These are phyloP conservation scores for Chalciporus chontae DNA, from an alignment of 768 basidiomycete species.

Conservation along the genomic window DNA sequence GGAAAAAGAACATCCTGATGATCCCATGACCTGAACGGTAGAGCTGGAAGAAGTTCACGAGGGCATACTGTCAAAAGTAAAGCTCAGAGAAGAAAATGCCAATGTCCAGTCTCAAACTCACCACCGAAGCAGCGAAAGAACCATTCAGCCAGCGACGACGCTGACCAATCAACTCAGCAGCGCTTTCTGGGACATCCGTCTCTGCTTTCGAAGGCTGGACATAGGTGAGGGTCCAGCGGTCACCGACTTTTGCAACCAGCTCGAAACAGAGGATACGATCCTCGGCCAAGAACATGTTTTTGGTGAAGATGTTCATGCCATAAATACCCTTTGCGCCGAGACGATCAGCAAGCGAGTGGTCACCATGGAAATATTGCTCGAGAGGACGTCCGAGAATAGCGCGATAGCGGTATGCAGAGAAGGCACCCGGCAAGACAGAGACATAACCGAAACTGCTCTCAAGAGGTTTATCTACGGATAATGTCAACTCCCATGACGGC, in stretches of 20 bases:
- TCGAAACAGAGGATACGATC: slow-evolving; percentile 98
- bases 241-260: slow-evolving; percentile 84
- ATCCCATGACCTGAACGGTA: slow-evolving; percentile 86
- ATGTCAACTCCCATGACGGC: slow-evolving; percentile 8
- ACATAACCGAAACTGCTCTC: slow-evolving; percentile 97
- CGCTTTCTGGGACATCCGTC: slow-evolving; percentile 94
- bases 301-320: slow-evolving; percentile 96
- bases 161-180: slow-evolving; percentile 90
- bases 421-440: slow-evolving; percentile 92
- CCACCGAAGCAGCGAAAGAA: slow-evolving; percentile 89
- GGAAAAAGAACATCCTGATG: slow-evolving; percentile 95
- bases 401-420: slow-evolving; percentile 92
- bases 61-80: slow-evolving; percentile 57
- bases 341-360: slow-evolving; percentile 86
- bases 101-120: slow-evolving; percentile 36
- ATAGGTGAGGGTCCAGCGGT: slow-evolving; percentile 84
- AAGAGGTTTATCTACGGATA: slow-evolving; percentile 72
- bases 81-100: neutral
- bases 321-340: slow-evolving; percentile 92
- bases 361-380: slow-evolving; percentile 85
- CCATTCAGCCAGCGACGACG: slow-evolving; percentile 97
- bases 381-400: slow-evolving; percentile 87
- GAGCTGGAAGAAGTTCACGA: slow-evolving; percentile 90
- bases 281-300: slow-evolving; percentile 89
- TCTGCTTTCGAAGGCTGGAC: slow-evolving; percentile 97